Conservation (phyloP, 192 early-diverging fungal genomes). For the Coemansia umbellata region DNA sequence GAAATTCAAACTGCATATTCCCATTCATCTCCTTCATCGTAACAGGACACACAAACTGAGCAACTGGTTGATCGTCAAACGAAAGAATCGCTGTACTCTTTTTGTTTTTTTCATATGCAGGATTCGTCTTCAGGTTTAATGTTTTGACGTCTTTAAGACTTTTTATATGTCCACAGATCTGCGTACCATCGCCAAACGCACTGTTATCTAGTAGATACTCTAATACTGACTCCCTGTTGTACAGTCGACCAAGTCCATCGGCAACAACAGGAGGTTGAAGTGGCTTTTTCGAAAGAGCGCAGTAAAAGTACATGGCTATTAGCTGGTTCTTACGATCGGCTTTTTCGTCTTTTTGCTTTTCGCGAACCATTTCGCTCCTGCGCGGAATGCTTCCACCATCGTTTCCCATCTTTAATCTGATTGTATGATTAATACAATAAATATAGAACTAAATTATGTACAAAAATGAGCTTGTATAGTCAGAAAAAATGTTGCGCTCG, state of each 20-base stretch:
- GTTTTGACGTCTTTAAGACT: conserved; percentile 24
- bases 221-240: conserved; percentile 69
- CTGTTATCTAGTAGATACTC: conserved; percentile 56
- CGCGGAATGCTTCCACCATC: conserved; percentile 54
- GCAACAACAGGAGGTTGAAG: conserved; percentile 60
- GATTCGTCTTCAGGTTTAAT: conserved; percentile 13
- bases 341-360: conserved; percentile 42
- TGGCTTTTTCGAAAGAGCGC: conserved; percentile 47
- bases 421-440: no score
- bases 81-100: background rate
- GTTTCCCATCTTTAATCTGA: conserved; percentile 51
- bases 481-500: no score
- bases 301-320: conserved; percentile 23
- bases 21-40: conserved; percentile 52
- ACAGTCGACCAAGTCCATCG: conserved; percentile 61
- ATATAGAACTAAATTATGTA: no score
- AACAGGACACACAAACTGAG: conserved; percentile 45
- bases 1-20: conserved; percentile 34
- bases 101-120: background rate
- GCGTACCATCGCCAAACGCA: conserved; percentile 59
- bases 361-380: conserved; percentile 48
- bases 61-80: conserved; percentile 14
- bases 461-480: no score
- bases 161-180: conserved; percentile 27
- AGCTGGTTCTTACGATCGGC: conserved; percentile 20